Percentiles rank a stretch among this genome's conserved stretches.
Evolutionary conservation across 805 yeast genomes (phyloP).

Genomic region (Pichia heedii): DNA sequence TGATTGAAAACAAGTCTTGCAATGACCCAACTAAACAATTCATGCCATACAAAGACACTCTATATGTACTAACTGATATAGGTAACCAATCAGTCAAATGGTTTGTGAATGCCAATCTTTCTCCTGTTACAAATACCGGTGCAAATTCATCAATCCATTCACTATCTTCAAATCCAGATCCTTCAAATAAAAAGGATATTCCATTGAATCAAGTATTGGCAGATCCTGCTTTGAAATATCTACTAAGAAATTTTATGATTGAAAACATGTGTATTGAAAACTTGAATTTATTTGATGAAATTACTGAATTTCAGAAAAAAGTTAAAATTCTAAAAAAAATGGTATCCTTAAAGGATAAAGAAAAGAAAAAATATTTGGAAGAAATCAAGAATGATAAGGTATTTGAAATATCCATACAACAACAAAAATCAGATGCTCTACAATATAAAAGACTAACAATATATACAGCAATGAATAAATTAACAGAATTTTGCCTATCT

Average conservation of each 20-base stretch:
- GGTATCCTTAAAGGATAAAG: slow-evolving; percentile 22
- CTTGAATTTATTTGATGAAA: slow-evolving; percentile 58
- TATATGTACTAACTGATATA: slow-evolving; percentile 17
- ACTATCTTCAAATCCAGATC: neutral
- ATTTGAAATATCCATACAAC: neutral
- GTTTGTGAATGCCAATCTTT: slow-evolving; percentile 4
- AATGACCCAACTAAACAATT: slow-evolving; percentile 24
- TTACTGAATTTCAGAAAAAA: slow-evolving; percentile 42
- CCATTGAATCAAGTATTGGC: slow-evolving; percentile 36
- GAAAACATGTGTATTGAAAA: slow-evolving; percentile 66
- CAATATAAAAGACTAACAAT: slow-evolving; percentile 24
- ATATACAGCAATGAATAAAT: slow-evolving; percentile 30
- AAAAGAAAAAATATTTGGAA: slow-evolving; percentile 11
- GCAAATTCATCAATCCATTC: neutral
- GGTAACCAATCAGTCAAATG: slow-evolving; percentile 20
- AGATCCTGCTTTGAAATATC: slow-evolving; percentile 69
- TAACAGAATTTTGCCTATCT: slow-evolving; percentile 49
- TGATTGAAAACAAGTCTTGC: slow-evolving; percentile 30
- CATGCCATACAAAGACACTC: slow-evolving; percentile 12
- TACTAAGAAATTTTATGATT: slow-evolving; percentile 59
- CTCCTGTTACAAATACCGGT: neutral
- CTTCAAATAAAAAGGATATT: neutral
- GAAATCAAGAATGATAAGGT: neutral
- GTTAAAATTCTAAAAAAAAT: slow-evolving; percentile 36
- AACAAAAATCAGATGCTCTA: slow-evolving; percentile 8